phyloP scores from a whole-genome alignment of 1,139 yeast species.

The Meyerozyma guilliermondii region DNA sequence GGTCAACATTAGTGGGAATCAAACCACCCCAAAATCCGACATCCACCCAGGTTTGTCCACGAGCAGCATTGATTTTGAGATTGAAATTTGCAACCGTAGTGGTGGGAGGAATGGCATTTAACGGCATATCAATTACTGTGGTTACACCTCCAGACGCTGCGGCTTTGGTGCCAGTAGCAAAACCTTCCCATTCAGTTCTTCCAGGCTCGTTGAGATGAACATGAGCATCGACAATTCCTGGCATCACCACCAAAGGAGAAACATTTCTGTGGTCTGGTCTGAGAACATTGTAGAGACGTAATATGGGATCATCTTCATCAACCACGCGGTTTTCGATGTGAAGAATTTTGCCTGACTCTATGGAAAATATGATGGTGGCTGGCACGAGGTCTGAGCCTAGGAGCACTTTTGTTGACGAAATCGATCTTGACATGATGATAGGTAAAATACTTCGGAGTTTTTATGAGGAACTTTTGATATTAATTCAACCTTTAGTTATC shows the following conservation, averaged over 20 bases:
- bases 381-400: conserved; percentile 45
- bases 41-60: conserved; percentile 84
- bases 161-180: conserved; percentile 85
- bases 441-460: too few species aligned
- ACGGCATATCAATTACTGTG: conserved; percentile 92
- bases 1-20: conserved; percentile 68
- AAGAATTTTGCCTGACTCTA: conserved; percentile 61
- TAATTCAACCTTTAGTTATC: neutral
- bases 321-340: conserved; percentile 35
- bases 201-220: conserved; percentile 95
- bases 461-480: neutral
- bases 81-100: conserved; percentile 76
- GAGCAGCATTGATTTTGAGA: conserved; percentile 70
- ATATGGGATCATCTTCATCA: conserved; percentile 29
- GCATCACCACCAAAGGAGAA: conserved; percentile 66
- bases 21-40: conserved; percentile 97
- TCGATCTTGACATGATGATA: conserved; percentile 50
- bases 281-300: conserved; percentile 37
- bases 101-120: conserved; percentile 93
- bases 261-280: conserved; percentile 46
- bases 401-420: conserved; percentile 63
- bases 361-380: conserved; percentile 66
- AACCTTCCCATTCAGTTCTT: conserved; percentile 94
- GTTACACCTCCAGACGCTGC: conserved; percentile 97
- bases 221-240: conserved; percentile 91